Evolutionary conservation across 371 early-diverging fungal species (phyloP).

Genomic region (Mycotypha africana): DNA sequence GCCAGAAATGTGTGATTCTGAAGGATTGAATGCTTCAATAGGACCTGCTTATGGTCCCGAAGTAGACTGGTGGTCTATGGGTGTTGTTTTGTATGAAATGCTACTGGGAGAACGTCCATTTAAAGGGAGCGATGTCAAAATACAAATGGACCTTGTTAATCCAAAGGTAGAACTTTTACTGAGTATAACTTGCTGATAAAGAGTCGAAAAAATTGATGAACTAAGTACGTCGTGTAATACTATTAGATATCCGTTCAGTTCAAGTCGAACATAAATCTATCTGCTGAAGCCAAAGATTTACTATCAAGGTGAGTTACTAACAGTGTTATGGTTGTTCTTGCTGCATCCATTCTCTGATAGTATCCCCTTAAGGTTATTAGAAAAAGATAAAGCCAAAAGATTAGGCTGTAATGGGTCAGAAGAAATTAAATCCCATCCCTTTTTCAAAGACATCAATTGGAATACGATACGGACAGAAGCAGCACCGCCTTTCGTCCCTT

Average conservation of each 20-base stretch:
- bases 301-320: constrained; percentile 49
- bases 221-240: too few relatives aligned
- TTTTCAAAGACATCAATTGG: constrained; percentile 83
- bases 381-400: constrained; percentile 59
- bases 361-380: constrained; percentile 58
- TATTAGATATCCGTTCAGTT: constrained; percentile 44
- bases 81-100: constrained; percentile 95
- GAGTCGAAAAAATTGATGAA: too few relatives aligned
- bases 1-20: constrained; percentile 67
- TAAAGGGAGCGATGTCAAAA: constrained; percentile 60
- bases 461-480: constrained; percentile 35
- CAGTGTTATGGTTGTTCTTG: too few relatives aligned
- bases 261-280: constrained; percentile 56
- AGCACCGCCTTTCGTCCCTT: constrained; percentile 79
- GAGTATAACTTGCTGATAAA: too few relatives aligned
- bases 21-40: constrained; percentile 42
- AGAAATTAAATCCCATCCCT: constrained; percentile 79
- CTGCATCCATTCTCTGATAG: too few relatives aligned
- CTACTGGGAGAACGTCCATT: constrained; percentile 34
- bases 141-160: constrained; percentile 80
- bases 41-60: constrained; percentile 83
- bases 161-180: constrained; percentile 56
- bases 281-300: constrained; percentile 76
- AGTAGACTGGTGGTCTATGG: constrained; percentile 99
- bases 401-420: constrained; percentile 65